Percentiles rank a stretch among this genome's conserved stretches.
Evolutionary conservation across 306 rosid genomes (phyloP).

Genomic region (Urtica urens): DNA sequence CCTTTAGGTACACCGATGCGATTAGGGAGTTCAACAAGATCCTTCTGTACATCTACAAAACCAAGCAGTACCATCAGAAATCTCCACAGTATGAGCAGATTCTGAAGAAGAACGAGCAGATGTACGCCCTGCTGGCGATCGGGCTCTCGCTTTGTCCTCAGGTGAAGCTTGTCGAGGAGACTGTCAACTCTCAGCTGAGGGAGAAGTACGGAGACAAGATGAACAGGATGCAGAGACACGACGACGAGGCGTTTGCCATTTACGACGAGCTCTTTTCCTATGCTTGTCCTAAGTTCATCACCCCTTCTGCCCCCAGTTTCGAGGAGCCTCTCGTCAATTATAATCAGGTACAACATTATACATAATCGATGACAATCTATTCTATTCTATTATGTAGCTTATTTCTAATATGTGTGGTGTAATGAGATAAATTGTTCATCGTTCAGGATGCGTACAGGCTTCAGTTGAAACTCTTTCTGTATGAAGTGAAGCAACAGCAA

Average conservation of each 20-base stretch:
- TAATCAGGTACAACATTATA: slow-evolving; percentile 88
- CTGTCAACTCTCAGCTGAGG: slow-evolving; percentile 78
- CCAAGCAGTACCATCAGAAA: slow-evolving; percentile 75
- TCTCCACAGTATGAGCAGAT: slow-evolving; percentile 95
- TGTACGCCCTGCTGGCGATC: slow-evolving; percentile 96
- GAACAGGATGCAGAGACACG: slow-evolving; percentile 83
- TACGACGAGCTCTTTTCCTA: slow-evolving; percentile 97
- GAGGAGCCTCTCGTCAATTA: slow-evolving; percentile 91
- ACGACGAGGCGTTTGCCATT: slow-evolving; percentile 87
- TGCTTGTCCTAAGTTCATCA: slow-evolving; percentile 96
- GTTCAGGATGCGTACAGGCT: slow-evolving; percentile 93
- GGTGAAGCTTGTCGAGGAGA: slow-evolving; percentile 76
- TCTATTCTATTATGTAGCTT: neutral
- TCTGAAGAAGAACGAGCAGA: slow-evolving; percentile 91
- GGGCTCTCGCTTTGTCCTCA: slow-evolving; percentile 90
- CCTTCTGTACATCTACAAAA: slow-evolving; percentile 64
- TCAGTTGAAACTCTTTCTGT: slow-evolving; percentile 84
- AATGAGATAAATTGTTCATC: slow-evolving; percentile 1
- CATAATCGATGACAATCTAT: too few species aligned
- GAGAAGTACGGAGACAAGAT: slow-evolving; percentile 98
- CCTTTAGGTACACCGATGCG: slow-evolving; percentile 75
- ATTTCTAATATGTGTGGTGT: neutral
- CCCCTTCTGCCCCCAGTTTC: slow-evolving; percentile 92
- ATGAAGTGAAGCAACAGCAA: slow-evolving; percentile 97
- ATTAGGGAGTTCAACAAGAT: slow-evolving; percentile 87